Evolutionary conservation across 140 eudicot species (phyloP), one percentile per base, ranked within the genome.

Genomic region (Bidens hawaiensis): DNA sequence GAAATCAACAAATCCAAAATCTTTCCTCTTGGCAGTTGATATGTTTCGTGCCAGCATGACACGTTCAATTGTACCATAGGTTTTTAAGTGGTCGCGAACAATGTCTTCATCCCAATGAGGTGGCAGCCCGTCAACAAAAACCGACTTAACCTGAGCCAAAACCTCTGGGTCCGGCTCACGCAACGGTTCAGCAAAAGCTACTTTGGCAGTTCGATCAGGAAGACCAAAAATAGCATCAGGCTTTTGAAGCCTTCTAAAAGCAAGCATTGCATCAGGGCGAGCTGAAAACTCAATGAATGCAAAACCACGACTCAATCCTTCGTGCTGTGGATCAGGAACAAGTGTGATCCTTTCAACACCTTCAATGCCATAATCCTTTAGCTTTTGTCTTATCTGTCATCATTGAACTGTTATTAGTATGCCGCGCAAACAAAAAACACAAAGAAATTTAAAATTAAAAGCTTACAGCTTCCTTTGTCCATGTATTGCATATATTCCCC

Each of bases 401-500:
- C 73, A 30, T 47, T 71, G 13, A 28, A 71, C 43, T 22, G 3
- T 33, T 64, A 46, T 21, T 76, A 28, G 53, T 52, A 50, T 27
- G 18, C 14, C 11, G 41, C 62, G 40, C 17, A 21, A 63, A 14
- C 6, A 41, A 8, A 5, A 26, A 54, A 47, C 7, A 27, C 1
- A 25, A 59, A 42, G 43, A 36, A 36, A 36, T 5, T 34, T 27
- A 13, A 21, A 5, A 21, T 23, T 23, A 6, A 30, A 17, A 36
- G 61, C 79, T 79, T 85, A 88, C 96, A 24, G 80, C 85, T 82
- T 88, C 96, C 55, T 70, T 80, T 49, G 94, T 88, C 96, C 96
- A 88, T 62, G 96, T 77, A 52, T 82, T 88, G 85, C 90, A 88
- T n/a, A 88, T 88, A 64, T 88, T 88, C 10, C 96, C 96, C 81